A percentile compares a stretch with the other conserved stretches of the same genome.
Evolutionary conservation across 1,139 yeast genomes (phyloP).

Genomic region (Saccharomyces hybrid): DNA sequence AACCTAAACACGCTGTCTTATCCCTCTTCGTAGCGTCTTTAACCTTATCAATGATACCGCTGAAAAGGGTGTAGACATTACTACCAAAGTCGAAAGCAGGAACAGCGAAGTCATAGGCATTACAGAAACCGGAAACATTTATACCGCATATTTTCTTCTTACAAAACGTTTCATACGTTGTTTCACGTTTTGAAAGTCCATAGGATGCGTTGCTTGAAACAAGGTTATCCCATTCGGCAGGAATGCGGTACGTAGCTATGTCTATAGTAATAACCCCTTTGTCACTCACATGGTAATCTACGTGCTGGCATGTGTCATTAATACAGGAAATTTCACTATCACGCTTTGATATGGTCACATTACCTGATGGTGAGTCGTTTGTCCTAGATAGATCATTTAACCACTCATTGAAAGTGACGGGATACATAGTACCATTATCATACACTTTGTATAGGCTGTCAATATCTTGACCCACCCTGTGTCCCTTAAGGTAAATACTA

Average conservation of each 20-base stretch:
- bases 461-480: neutral
- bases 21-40: neutral
- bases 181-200: neutral
- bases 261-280: neutral
- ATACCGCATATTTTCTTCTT: neutral
- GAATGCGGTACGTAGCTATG: neutral
- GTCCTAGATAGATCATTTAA: neutral
- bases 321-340: neutral
- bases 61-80: neutral
- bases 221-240: neutral
- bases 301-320: neutral
- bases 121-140: neutral
- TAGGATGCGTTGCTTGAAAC: neutral
- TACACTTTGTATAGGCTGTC: neutral
- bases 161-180: neutral
- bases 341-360: neutral
- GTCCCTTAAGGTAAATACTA: neutral
- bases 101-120: neutral
- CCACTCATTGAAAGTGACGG: neutral
- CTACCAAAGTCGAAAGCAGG: neutral
- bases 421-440: neutral
- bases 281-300: neutral
- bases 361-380: neutral
- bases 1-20: neutral
- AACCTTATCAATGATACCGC: neutral